Conservation (phyloP, 192 early-diverging fungal species). For the Entomortierella beljakovae region DNA sequence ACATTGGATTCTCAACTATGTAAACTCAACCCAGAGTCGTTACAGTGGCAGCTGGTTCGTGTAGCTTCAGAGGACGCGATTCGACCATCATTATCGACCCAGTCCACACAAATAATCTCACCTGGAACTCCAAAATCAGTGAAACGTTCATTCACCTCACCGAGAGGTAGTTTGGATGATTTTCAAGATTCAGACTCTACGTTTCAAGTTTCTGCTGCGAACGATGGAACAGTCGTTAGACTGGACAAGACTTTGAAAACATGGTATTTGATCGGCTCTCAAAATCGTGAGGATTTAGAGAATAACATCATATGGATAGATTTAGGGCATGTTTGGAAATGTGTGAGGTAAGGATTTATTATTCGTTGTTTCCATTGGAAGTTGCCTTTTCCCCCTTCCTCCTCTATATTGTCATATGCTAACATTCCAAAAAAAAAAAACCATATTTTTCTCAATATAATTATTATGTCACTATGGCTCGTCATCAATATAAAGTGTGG, state of each 20-base stretch:
- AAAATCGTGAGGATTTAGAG: constrained; percentile 27
- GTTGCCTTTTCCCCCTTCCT: background rate
- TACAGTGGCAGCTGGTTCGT: constrained; percentile 42
- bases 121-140: constrained; percentile 4
- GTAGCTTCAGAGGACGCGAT: constrained; percentile 25
- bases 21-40: constrained; percentile 15
- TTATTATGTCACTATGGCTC: background rate
- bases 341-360: constrained; percentile 23
- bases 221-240: constrained; percentile 46
- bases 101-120: background rate
- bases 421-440: background rate
- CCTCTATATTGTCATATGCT: background rate
- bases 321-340: constrained; percentile 43
- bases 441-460: background rate
- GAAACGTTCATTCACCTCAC: background rate
- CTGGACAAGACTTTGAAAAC: constrained; percentile 27
- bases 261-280: constrained; percentile 44
- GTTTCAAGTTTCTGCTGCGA: constrained; percentile 35
- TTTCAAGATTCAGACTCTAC: constrained; percentile 26
- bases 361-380: background rate
- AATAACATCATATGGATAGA: constrained; percentile 50
- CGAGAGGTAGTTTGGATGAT: no score
- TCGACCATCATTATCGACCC: constrained; percentile 7
- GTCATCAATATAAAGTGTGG: constrained; percentile 8
- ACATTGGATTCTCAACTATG: constrained; percentile 46